Conservation (phyloP, 2,329 filamentous ascomycete genomes). For the Xylogone sp. region DNA sequence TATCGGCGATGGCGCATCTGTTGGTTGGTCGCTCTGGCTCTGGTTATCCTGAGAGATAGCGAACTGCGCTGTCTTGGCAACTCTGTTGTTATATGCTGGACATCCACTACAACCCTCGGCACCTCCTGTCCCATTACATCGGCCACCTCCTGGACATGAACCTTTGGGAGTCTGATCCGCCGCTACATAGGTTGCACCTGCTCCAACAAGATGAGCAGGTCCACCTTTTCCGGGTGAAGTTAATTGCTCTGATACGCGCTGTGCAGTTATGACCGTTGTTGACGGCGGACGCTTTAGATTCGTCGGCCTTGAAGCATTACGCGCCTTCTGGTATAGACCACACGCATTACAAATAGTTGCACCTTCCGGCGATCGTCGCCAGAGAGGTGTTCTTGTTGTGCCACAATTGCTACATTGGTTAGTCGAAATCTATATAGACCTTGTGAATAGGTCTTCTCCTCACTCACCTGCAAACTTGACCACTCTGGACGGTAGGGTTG, state of each 20-base stretch:
- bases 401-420: slow-evolving; percentile 75
- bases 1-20: slow-evolving; percentile 36
- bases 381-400: slow-evolving; percentile 89
- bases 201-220: slow-evolving; percentile 30
- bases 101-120: slow-evolving; percentile 94
- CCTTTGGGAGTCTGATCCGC: slow-evolving; percentile 72
- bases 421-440: slow-evolving; percentile 4
- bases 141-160: slow-evolving; percentile 92
- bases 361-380: slow-evolving; percentile 88
- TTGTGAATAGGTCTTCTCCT: background rate
- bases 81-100: slow-evolving; percentile 94
- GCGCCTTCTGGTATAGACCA: slow-evolving; percentile 88
- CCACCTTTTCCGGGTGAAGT: slow-evolving; percentile 27
- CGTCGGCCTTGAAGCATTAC: slow-evolving; percentile 86
- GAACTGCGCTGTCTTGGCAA: slow-evolving; percentile 80
- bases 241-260: slow-evolving; percentile 20
- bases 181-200: slow-evolving; percentile 67
- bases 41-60: slow-evolving; percentile 40
- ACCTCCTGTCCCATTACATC: slow-evolving; percentile 93
- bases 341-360: slow-evolving; percentile 98
- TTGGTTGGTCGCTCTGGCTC: slow-evolving; percentile 19
- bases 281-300: slow-evolving; percentile 77
- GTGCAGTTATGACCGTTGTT: slow-evolving; percentile 31
- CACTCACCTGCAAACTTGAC: slow-evolving; percentile 69
- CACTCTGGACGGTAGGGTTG: slow-evolving; percentile 30